phyloP scores from a whole-genome alignment of 352 stramenopile genomes.

The Pythium monospermum region DNA sequence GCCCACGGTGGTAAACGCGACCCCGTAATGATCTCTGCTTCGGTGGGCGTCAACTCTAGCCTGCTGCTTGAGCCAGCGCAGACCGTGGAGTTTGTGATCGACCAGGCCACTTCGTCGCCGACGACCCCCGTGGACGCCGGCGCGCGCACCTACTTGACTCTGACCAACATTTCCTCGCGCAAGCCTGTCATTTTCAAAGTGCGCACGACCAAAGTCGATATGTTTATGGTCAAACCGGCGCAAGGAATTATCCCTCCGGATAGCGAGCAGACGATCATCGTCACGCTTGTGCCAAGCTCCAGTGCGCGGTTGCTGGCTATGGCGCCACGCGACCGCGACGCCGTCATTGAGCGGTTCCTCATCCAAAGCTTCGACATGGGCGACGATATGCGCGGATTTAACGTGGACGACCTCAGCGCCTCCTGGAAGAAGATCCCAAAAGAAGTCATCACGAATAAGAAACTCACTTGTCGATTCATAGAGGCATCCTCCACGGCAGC shows the following conservation, averaged over 20 bases:
- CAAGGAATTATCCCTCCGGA: constrained; percentile 50
- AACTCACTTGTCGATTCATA: constrained; percentile 64
- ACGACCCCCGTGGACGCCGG: constrained; percentile 1
- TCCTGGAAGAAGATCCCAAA: constrained; percentile 60
- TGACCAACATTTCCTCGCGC: constrained; percentile 62
- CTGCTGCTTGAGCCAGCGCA: constrained; percentile 64
- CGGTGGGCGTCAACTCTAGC: constrained; percentile 64
- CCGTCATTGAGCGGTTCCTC: constrained; percentile 36
- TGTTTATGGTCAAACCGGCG: constrained; percentile 69
- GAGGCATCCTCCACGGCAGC: constrained; percentile 24
- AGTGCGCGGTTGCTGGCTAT: constrained; percentile 32
- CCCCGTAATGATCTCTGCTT: constrained; percentile 57
- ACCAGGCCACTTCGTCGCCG: constrained; percentile 1
- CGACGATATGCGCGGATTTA: constrained; percentile 23
- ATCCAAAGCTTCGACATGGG: constrained; percentile 33
- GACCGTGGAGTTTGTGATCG: constrained; percentile 42
- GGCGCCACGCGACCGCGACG: constrained; percentile 31
- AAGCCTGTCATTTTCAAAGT: constrained; percentile 70
- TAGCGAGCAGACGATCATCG: constrained; percentile 25
- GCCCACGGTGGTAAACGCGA: no score
- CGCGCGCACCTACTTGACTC: constrained; percentile 24
- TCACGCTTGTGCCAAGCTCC: constrained; percentile 33
- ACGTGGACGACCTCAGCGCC: constrained; percentile 24
- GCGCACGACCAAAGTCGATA: constrained; percentile 68
- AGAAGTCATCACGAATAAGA: constrained; percentile 54